phyloP scores from a whole-genome alignment of 2,329 filamentous ascomycete genomes.

The Aspergillus oerlinghausenensis region DNA sequence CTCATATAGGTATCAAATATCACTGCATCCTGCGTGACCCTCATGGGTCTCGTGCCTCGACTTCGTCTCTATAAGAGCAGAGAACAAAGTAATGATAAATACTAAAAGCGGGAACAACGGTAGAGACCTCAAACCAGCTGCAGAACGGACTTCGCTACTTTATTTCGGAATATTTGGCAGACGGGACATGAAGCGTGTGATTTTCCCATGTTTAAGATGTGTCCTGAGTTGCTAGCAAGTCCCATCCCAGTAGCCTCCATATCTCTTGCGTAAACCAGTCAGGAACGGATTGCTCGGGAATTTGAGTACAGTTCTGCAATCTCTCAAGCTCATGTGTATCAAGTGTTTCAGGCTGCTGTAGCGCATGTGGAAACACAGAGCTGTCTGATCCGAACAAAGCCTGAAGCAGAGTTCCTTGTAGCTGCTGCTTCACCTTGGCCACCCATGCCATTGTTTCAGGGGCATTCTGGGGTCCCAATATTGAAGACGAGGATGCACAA shows the following conservation, averaged over 20 bases:
- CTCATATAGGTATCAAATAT: background rate
- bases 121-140: background rate
- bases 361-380: conserved; percentile 22
- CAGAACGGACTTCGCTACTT: background rate
- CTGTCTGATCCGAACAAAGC: conserved; percentile 38
- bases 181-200: background rate
- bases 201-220: background rate
- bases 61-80: background rate
- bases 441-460: conserved; percentile 10
- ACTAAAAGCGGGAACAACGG: background rate
- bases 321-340: conserved; percentile 14
- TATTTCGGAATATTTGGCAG: background rate
- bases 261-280: conserved; percentile 55
- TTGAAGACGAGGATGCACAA: background rate
- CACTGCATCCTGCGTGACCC: background rate
- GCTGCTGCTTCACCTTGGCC: conserved; percentile 21
- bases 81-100: background rate
- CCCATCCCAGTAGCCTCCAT: conserved; percentile 57
- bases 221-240: conserved; percentile 27
- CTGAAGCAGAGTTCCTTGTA: conserved; percentile 41
- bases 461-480: background rate
- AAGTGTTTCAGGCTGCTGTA: conserved; percentile 21
- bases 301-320: background rate
- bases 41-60: background rate
- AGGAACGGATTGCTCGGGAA: conserved; percentile 34